Base-by-base conservation (phyloP, 108 stramenopile genomes). In the Mayamaea pseudoterrestris region DNA sequence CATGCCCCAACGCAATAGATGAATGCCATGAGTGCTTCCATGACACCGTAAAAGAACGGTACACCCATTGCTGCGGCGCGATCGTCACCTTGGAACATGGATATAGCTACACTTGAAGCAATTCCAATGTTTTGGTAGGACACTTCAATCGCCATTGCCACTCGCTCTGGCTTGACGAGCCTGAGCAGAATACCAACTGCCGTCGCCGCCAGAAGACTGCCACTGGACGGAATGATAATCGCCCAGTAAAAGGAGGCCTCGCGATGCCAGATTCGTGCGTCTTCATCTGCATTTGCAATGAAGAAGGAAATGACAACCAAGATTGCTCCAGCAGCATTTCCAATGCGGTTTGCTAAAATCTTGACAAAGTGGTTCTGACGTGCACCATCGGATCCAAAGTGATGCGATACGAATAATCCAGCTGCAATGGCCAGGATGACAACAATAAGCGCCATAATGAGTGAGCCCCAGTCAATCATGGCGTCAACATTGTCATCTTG, bases 121-220 rank as follows among this genome's bases (percentile, higher is more conserved):
- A 93, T 86, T 6, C 91, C 91, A 1, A 81, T 66, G 61, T 93
- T 93, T 71, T 93, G 91, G 46, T 93, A 93, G 41, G 67, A 70
- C 40, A 83, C 79, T 46, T 93, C 91, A 11, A 93, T 60, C 0
- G 81, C 67, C 13, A 84, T 74, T 16, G 91, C 66, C 39, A 90
- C 62, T 39, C 78, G 60, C 47, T 90, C 88, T 24, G 88, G 83
- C 37, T 57, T 55, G 36, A 65, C 54, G 47, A 90, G 42, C 23
- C 55, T 50, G 7, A 66, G 35, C 27, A 65, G 18, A 8, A 64
- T 35, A 6, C 78, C 60, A 27, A 75, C 40, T 2, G 58, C 12
- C 18, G 69, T 80, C n/a, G 88, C 62, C 32, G 82, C 26, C 2
- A 80, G 17, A 36, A 92, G 51, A 2, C 80, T 85, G 1, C 74